These are phyloP conservation scores for Nitzschia sp. DNA, from an alignment of 108 stramenopile species.

Conservation along the genomic window DNA sequence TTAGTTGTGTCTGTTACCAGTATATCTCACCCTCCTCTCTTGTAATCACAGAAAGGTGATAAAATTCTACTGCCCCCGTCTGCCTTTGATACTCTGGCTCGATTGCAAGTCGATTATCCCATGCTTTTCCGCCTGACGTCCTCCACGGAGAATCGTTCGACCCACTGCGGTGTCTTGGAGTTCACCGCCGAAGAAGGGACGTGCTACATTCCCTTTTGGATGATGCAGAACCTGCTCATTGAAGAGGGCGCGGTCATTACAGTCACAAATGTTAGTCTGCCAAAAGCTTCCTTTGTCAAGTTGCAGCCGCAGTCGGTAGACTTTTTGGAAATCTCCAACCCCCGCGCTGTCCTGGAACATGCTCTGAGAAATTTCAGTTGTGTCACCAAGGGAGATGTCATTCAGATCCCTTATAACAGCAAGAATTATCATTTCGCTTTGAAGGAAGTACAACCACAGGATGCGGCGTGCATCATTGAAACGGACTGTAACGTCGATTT, in stretches of 20 bases:
- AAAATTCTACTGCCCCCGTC: slow-evolving; percentile 98
- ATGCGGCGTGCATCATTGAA: slow-evolving; percentile 95
- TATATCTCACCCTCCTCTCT: neutral
- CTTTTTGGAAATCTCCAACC: slow-evolving; percentile 98
- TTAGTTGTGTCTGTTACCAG: neutral
- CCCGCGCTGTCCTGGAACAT: slow-evolving; percentile 96
- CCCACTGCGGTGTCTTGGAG: slow-evolving; percentile 98
- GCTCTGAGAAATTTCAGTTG: slow-evolving; percentile 95
- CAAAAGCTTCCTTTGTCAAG: slow-evolving; percentile 97
- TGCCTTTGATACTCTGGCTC: slow-evolving; percentile 95
- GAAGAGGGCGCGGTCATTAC: slow-evolving; percentile 92
- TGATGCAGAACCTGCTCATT: slow-evolving; percentile 96
- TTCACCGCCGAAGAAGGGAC: slow-evolving; percentile 99
- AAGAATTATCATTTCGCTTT: slow-evolving; percentile 96
- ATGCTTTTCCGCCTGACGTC: slow-evolving; percentile 91
- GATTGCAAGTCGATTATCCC: slow-evolving; percentile 92
- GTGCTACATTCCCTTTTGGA: slow-evolving; percentile 99
- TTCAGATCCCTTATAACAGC: slow-evolving; percentile 96
- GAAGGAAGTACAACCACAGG: slow-evolving; percentile 89
- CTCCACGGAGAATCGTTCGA: slow-evolving; percentile 41
- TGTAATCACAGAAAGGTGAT: slow-evolving; percentile 78
- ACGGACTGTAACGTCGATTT: slow-evolving; percentile 96
- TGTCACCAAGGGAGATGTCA: slow-evolving; percentile 96
- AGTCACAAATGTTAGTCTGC: slow-evolving; percentile 92
- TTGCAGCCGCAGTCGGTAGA: slow-evolving; percentile 98